These are phyloP conservation scores for Candida pini DNA, from an alignment of 805 yeast genomes.

Conservation along the genomic window DNA sequence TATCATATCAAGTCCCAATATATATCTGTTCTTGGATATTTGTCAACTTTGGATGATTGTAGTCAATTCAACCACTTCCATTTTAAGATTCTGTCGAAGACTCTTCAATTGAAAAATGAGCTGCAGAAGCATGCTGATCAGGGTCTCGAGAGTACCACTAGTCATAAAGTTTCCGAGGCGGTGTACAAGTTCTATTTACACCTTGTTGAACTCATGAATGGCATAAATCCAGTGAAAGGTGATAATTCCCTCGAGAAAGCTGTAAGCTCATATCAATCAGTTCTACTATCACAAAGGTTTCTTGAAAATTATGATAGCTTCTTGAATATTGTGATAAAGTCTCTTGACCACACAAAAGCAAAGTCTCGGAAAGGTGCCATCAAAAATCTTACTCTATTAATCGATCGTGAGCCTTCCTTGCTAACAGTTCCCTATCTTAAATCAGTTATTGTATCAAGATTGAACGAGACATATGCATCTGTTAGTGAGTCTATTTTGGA, in stretches of 20 bases:
- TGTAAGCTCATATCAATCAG: slow-evolving; percentile 12
- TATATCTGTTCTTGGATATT: slow-evolving; percentile 4
- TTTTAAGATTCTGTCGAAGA: no score
- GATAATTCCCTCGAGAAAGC: background rate
- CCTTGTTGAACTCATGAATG: background rate
- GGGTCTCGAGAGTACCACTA: no score
- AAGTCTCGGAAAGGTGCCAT: slow-evolving; percentile 60
- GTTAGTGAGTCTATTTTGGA: slow-evolving; percentile 77
- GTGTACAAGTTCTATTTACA: no score
- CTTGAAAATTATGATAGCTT: slow-evolving; percentile 45
- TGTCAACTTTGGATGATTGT: background rate
- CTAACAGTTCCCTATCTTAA: slow-evolving; percentile 46
- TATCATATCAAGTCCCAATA: no score
- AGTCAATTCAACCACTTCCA: slow-evolving; percentile 1
- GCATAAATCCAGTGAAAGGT: background rate
- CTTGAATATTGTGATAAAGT: slow-evolving; percentile 41
- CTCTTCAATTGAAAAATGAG: no score
- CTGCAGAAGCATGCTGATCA: no score
- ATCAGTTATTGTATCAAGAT: slow-evolving; percentile 42
- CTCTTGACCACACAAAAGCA: slow-evolving; percentile 43
- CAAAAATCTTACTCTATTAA: slow-evolving; percentile 51
- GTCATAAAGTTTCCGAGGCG: no score
- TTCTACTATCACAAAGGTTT: slow-evolving; percentile 29
- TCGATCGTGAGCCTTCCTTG: slow-evolving; percentile 47
- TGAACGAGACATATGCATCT: slow-evolving; percentile 59